phyloP scores from a whole-genome alignment of 2,329 filamentous ascomycete genomes.

The Neofusicoccum sp. region DNA sequence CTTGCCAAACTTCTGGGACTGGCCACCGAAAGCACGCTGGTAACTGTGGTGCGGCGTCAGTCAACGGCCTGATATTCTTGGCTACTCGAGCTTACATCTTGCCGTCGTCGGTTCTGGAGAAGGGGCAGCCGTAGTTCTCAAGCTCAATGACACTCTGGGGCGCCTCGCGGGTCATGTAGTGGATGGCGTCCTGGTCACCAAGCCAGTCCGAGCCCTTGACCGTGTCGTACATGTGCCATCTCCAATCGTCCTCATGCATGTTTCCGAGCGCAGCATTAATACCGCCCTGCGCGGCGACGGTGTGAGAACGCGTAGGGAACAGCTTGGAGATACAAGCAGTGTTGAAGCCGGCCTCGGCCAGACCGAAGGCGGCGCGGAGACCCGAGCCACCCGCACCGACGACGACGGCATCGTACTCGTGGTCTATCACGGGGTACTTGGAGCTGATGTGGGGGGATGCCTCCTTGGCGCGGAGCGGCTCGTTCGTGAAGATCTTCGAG shows the following conservation, averaged over 20 bases:
- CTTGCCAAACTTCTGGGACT: constrained; percentile 93
- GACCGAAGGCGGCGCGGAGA: constrained; percentile 80
- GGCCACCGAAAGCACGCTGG: constrained; percentile 97
- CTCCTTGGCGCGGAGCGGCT: constrained; percentile 89
- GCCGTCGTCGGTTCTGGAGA: constrained; percentile 94
- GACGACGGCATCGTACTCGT: constrained; percentile 98
- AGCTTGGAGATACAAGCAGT: constrained; percentile 85
- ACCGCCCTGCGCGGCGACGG: constrained; percentile 74
- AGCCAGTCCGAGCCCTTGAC: constrained; percentile 98
- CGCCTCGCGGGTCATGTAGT: constrained; percentile 97
- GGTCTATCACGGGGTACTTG: constrained; percentile 97
- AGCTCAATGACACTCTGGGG: constrained; percentile 90
- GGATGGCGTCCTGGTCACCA: constrained; percentile 95
- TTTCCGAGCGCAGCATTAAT: constrained; percentile 90
- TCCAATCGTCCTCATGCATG: constrained; percentile 98
- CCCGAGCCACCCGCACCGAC: constrained; percentile 83
- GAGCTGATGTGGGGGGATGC: constrained; percentile 81
- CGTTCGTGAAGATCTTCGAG: constrained; percentile 83
- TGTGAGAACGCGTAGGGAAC: constrained; percentile 84
- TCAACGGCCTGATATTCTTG: neutral
- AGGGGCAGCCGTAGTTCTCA: constrained; percentile 96
- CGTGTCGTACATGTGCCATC: constrained; percentile 99
- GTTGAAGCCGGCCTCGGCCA: constrained; percentile 87
- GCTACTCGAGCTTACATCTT: constrained; percentile 67
- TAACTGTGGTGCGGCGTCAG: constrained; percentile 59